A percentile compares a stretch with the other conserved stretches of the same genome.
Conservation (phyloP, 768 basidiomycete genomes). For the Naganishia randhawae region DNA sequence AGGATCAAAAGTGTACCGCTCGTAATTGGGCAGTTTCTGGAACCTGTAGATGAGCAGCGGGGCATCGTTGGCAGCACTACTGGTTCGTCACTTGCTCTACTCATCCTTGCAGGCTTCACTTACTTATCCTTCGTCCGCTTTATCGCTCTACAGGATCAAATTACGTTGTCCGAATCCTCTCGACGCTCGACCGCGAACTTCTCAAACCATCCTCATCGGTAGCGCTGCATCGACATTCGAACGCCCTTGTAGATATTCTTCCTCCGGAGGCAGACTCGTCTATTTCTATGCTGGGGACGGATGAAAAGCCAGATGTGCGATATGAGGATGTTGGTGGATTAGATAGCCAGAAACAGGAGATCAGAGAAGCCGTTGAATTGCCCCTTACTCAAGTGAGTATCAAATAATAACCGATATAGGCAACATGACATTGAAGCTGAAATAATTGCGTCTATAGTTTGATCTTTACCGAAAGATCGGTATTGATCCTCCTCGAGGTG, state of each 20-base stretch:
- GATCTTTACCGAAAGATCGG: constrained; percentile 99
- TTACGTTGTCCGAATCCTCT: constrained; percentile 95
- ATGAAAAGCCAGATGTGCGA: constrained; percentile 89
- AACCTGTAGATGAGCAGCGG: constrained; percentile 95
- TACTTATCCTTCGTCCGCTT: neutral
- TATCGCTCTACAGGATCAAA: constrained; percentile 65
- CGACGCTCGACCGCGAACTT: constrained; percentile 92
- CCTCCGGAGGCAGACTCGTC: constrained; percentile 98
- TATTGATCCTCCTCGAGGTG: constrained; percentile 96
- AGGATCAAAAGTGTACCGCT: constrained; percentile 97
- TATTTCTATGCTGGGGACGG: constrained; percentile 87
- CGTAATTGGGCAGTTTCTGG: constrained; percentile 98
- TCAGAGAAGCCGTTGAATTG: constrained; percentile 94
- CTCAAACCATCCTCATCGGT: constrained; percentile 96
- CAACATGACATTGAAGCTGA: no score
- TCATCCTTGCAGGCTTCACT: neutral
- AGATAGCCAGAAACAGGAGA: constrained; percentile 98
- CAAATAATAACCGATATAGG: no score
- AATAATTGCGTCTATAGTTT: constrained; percentile 72
- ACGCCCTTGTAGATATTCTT: constrained; percentile 94
- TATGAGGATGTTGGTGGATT: constrained; percentile 96
- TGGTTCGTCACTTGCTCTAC: constrained; percentile 34
- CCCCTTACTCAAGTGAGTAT: constrained; percentile 56
- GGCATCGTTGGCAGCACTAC: constrained; percentile 97
- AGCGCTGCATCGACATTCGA: constrained; percentile 97